Percentiles rank a stretch among this genome's conserved stretches.
phyloP scores from a whole-genome alignment of 176 grass and related monocot species.

The Musa schizocarpa region DNA sequence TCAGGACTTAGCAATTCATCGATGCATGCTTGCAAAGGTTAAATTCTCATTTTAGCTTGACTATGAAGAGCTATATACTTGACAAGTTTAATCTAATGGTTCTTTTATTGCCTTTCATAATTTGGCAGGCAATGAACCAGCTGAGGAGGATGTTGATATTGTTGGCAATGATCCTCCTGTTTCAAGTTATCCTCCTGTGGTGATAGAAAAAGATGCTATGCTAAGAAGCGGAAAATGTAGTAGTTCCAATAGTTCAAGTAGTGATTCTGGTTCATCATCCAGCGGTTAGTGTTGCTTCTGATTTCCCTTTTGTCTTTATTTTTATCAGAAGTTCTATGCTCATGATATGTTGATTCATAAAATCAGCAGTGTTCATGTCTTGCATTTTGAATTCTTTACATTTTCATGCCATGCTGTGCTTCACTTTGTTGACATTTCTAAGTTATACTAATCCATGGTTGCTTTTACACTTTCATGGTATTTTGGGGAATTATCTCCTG shows the following conservation, averaged over 20 bases:
- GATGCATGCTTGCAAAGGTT: constrained; percentile 62
- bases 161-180: constrained; percentile 73
- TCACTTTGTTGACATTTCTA: neutral
- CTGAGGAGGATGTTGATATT: constrained; percentile 90
- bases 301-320: constrained; percentile 6
- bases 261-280: constrained; percentile 66
- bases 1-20: constrained; percentile 60
- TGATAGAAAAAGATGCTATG: constrained; percentile 65
- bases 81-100: constrained; percentile 9
- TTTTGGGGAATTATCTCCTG: neutral
- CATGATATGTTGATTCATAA: neutral
- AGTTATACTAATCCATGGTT: neutral
- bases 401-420: neutral
- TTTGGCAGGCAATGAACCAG: constrained; percentile 48
- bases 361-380: neutral
- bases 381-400: neutral
- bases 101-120: constrained; percentile 14
- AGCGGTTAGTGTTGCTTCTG: constrained; percentile 49
- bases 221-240: constrained; percentile 69
- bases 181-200: constrained; percentile 54
- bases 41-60: constrained; percentile 4
- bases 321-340: neutral
- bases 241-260: constrained; percentile 88
- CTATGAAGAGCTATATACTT: neutral
- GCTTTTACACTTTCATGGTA: neutral